Percentiles rank a stretch among this genome's conserved stretches.
Conservation (phyloP, 2,329 filamentous ascomycete species). For the Neonectria ditissima region DNA sequence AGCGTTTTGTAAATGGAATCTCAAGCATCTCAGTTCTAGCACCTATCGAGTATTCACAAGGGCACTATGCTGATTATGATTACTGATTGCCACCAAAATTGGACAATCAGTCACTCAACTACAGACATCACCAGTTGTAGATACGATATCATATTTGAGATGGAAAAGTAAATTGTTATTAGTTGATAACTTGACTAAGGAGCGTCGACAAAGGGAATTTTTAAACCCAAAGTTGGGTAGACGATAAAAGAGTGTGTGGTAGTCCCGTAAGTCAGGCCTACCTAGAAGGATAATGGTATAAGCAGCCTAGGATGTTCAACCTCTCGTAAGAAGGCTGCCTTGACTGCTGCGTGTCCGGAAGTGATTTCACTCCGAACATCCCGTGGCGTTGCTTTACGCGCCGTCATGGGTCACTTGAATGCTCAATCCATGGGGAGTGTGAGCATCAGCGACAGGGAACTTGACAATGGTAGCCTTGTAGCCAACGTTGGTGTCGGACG, state of each 20-base stretch:
- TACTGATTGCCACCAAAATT: too few relatives aligned
- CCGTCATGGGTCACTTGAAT: conserved; percentile 16
- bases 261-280: background rate
- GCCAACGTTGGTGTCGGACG: conserved; percentile 10
- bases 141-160: too few relatives aligned
- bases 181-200: background rate
- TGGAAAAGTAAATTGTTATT: background rate
- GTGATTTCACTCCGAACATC: background rate
- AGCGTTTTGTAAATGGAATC: too few relatives aligned
- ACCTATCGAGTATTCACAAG: background rate
- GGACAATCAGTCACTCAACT: too few relatives aligned
- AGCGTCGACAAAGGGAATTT: background rate
- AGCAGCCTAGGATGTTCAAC: background rate
- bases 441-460: conserved; percentile 26
- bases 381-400: background rate
- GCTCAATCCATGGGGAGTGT: conserved; percentile 23
- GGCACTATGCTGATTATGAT: too few relatives aligned
- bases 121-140: too few relatives aligned
- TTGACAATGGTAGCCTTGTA: conserved; percentile 29
- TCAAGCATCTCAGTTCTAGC: too few relatives aligned
- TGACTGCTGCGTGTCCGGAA: too few relatives aligned
- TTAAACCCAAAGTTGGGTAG: background rate
- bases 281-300: background rate
- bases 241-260: background rate
- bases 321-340: background rate